These are phyloP conservation scores for Apophysomyces trapeziformis DNA, from an alignment of 371 early-diverging fungal species.

Conservation along the genomic window DNA sequence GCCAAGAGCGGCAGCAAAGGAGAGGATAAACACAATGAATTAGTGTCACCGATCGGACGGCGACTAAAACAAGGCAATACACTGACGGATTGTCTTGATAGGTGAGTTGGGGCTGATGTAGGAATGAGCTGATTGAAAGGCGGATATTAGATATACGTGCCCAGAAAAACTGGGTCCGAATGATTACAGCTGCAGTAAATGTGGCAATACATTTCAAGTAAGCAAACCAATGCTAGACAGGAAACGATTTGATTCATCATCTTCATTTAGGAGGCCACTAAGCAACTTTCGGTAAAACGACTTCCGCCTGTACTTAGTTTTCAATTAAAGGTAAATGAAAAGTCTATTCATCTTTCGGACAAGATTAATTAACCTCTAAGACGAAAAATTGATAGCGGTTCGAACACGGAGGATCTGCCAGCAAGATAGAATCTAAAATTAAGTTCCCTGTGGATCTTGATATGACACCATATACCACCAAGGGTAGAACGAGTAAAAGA, in stretches of 20 bases:
- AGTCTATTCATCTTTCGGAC: background rate
- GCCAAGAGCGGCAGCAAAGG: slow-evolving; percentile 18
- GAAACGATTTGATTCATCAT: background rate
- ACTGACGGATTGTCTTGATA: slow-evolving; percentile 60
- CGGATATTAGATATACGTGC: slow-evolving; percentile 65
- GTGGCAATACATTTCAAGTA: slow-evolving; percentile 64
- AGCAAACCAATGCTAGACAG: background rate
- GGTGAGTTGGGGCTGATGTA: slow-evolving; percentile 28
- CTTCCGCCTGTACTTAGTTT: slow-evolving; percentile 90
- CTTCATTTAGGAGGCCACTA: slow-evolving; percentile 67
- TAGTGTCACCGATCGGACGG: slow-evolving; percentile 22
- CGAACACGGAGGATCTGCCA: slow-evolving; percentile 72
- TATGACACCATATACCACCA: slow-evolving; percentile 88
- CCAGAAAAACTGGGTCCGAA: slow-evolving; percentile 72
- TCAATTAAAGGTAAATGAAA: slow-evolving; percentile 77
- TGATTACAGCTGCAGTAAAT: slow-evolving; percentile 78
- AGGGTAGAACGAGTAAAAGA: slow-evolving; percentile 23
- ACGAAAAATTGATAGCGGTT: slow-evolving; percentile 66
- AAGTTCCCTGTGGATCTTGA: slow-evolving; percentile 88
- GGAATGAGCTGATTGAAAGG: background rate
- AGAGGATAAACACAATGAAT: slow-evolving; percentile 16
- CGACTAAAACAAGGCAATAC: slow-evolving; percentile 43
- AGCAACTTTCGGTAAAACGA: slow-evolving; percentile 84
- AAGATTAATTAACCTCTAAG: background rate
- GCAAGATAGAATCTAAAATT: slow-evolving; percentile 89